phyloP scores from a whole-genome alignment of 768 basidiomycete species.

The Tulasnella sp. region DNA sequence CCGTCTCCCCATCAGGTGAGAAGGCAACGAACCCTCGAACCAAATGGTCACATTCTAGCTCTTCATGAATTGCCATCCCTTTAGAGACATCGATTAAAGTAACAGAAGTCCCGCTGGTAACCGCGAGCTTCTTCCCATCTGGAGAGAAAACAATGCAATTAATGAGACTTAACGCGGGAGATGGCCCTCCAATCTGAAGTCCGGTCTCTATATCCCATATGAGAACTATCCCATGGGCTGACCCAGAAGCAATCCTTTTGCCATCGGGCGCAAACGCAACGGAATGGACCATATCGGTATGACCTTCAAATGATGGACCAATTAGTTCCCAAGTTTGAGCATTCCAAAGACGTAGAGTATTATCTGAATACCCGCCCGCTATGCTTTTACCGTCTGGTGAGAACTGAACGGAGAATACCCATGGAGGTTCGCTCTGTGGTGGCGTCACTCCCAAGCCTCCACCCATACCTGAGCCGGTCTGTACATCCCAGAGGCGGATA shows the following conservation, averaged over 20 bases:
- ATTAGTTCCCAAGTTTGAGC: background rate
- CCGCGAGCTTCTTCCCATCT: background rate
- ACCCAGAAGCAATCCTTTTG: background rate
- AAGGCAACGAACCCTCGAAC: background rate
- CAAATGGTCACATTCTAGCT: no score
- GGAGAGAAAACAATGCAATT: background rate
- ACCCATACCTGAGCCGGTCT: background rate
- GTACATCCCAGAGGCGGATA: background rate
- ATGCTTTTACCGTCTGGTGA: background rate
- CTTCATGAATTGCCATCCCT: no score
- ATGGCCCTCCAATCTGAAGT: background rate
- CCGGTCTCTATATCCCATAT: background rate
- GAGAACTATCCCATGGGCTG: background rate
- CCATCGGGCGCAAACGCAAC: background rate
- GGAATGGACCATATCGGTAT: background rate
- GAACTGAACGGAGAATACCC: background rate
- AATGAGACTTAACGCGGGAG: accelerated
- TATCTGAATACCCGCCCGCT: background rate
- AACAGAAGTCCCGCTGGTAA: no score
- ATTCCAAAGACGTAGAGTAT: background rate
- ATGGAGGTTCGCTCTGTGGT: background rate
- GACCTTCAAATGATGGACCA: background rate
- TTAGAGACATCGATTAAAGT: no score
- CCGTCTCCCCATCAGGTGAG: background rate
- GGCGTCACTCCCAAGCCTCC: background rate